Percentiles rank a stretch among this genome's conserved stretches.
Evolutionary conservation across 2,329 filamentous ascomycete genomes (phyloP).

Genomic region (Microcyclospora tardicrescens): DNA sequence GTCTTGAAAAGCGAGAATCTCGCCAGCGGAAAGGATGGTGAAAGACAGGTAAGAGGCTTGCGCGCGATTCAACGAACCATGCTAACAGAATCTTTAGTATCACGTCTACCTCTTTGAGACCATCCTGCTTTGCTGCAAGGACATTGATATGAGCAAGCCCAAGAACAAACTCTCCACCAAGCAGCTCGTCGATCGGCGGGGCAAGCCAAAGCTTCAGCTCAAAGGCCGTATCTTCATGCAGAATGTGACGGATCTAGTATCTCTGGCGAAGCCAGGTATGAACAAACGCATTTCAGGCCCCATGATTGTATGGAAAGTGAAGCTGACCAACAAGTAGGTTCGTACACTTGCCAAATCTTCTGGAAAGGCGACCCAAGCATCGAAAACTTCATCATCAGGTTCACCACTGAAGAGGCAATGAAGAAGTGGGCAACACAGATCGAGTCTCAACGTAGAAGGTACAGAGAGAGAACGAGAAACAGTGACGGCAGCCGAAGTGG

Average conservation of each 20-base stretch:
- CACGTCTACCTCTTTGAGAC: constrained; percentile 95
- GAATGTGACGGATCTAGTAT: constrained; percentile 91
- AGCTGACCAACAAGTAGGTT: constrained; percentile 41
- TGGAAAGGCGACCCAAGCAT: constrained; percentile 96
- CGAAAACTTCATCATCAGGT: constrained; percentile 92
- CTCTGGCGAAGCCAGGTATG: constrained; percentile 73
- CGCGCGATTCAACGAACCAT: neutral
- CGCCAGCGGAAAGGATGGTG: constrained; percentile 56
- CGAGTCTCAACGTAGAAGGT: constrained; percentile 54
- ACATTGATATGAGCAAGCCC: constrained; percentile 71
- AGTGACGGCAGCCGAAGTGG: constrained; percentile 22
- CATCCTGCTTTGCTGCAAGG: constrained; percentile 94
- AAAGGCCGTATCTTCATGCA: constrained; percentile 99
- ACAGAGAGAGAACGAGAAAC: constrained; percentile 35
- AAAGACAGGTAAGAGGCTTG: constrained; percentile 60
- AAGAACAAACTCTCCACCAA: constrained; percentile 64
- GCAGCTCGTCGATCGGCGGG: constrained; percentile 53
- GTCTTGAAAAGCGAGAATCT: constrained; percentile 54
- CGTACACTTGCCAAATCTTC: constrained; percentile 92
- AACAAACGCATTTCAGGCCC: constrained; percentile 2
- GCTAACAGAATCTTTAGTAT: constrained; percentile 45
- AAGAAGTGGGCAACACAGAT: constrained; percentile 80
- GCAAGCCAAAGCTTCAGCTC: constrained; percentile 67
- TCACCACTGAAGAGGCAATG: constrained; percentile 81
- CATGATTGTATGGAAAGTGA: constrained; percentile 2